Evolutionary conservation across 768 basidiomycete species (phyloP), one percentile per base, ranked within the genome.

Genomic region (Coprinopsis cinerea): DNA sequence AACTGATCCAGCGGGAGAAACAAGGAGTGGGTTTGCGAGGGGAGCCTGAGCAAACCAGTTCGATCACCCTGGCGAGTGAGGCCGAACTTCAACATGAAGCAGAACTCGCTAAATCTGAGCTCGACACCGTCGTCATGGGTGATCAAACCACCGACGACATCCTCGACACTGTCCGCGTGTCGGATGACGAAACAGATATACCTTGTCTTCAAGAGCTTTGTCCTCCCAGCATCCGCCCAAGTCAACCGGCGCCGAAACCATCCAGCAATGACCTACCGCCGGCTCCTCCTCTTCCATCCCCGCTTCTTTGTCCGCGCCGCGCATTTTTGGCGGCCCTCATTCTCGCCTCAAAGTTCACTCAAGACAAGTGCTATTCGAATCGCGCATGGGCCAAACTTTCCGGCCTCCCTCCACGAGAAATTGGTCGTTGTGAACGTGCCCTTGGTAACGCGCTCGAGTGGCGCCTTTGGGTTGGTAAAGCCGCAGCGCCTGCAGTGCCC

Each of bases 291-390:
- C 77, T 86, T n/a, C 85, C 86, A 0, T 89, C 85, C 0, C 88
- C 90, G 0, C 77, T 96, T 23, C 75, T 91, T 35, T 95, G 93
- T 59, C 91, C 93, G 1, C 81, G 93, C 23, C 79, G 93, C 22
- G 81, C 91, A 0, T 96, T 97, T 66, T 74, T 96, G 7, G 91
- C 91, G 0, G 82, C 89, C 0, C 71, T 97, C 35, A 91, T 97
- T 49, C 74, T 92, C 45, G 94, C 93, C 0, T 86, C 88, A 14
- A 97, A 97, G 59, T 94, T 94, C 62, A 82, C 88, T 53, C 92
- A 94, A 69, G 93, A 97, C 60, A 84, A 89, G 44, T 91, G 88
- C 36, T 96, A 94, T 59, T 92, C 90, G 13, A 95, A 96, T 63
- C 81, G 83, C 23, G 92, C 93, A 15, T 96, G 94, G 94, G 88